Conservation (phyloP, 768 basidiomycete species). For the Clavaria fumosa region DNA sequence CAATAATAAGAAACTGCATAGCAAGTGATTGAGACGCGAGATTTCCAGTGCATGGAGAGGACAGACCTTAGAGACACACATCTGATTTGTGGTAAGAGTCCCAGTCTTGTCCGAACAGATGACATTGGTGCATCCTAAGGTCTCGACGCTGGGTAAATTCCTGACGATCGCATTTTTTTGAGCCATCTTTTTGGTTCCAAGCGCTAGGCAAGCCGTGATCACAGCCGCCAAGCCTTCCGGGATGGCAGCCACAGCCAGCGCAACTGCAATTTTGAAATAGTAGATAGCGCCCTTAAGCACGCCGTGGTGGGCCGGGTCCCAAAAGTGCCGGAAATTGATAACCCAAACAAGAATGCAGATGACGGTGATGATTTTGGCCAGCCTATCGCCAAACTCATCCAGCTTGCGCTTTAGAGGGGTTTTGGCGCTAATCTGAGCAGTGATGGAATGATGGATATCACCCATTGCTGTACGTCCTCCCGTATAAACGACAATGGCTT, state of each 20-base stretch:
- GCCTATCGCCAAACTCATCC: slow-evolving; percentile 94
- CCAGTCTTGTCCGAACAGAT: slow-evolving; percentile 99
- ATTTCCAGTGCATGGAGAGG: not conserved
- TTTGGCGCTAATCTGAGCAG: slow-evolving; percentile 85
- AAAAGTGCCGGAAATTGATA: slow-evolving; percentile 92
- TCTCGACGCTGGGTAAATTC: slow-evolving; percentile 93
- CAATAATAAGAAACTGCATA: slow-evolving; percentile 59
- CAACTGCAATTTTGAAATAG: slow-evolving; percentile 99
- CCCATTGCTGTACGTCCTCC: slow-evolving; percentile 86
- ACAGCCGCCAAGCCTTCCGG: slow-evolving; percentile 98
- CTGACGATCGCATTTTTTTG: slow-evolving; percentile 97
- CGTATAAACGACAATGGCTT: slow-evolving; percentile 77
- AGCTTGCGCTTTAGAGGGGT: slow-evolving; percentile 94
- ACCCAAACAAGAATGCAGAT: slow-evolving; percentile 98
- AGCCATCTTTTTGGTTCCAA: slow-evolving; percentile 99
- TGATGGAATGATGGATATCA: slow-evolving; percentile 93
- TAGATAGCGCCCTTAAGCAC: slow-evolving; percentile 88
- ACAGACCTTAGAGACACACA: slow-evolving; percentile 77
- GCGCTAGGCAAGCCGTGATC: slow-evolving; percentile 89
- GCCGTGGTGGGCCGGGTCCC: slow-evolving; percentile 87
- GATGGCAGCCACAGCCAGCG: slow-evolving; percentile 96
- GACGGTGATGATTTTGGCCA: slow-evolving; percentile 94
- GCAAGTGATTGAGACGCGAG: not conserved
- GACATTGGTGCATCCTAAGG: slow-evolving; percentile 93
- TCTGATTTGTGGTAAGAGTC: slow-evolving; percentile 91